Conservation (phyloP, 164 flowering plant genomes). For the Malania oleifera region DNA sequence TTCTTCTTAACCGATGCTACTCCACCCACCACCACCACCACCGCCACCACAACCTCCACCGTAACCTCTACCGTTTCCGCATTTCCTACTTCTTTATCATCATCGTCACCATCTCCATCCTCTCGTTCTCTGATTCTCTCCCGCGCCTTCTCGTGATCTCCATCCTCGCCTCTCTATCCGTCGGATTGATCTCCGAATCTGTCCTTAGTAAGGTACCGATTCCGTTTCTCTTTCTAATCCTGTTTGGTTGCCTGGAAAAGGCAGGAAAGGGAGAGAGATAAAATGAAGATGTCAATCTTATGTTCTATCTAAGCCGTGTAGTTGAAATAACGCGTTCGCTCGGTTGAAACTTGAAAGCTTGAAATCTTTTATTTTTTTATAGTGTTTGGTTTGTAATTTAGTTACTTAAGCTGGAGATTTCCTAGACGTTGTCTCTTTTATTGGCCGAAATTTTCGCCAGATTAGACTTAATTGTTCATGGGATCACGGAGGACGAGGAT, state of each 20-base stretch:
- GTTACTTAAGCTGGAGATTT: too few species aligned
- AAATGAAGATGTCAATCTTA: too few species aligned
- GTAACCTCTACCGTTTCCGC: background rate
- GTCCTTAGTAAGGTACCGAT: background rate
- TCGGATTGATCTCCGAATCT: background rate
- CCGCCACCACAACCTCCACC: too few species aligned
- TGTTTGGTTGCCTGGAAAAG: conserved; percentile 4
- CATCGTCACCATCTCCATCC: background rate
- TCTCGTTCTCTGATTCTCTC: background rate
- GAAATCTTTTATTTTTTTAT: too few species aligned
- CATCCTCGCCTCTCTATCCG: background rate
- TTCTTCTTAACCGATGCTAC: conserved; percentile 13
- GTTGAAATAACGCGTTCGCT: background rate
- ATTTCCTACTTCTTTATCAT: background rate
- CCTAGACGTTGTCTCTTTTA: too few species aligned
- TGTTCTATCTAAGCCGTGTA: too few species aligned
- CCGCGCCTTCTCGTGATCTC: background rate
- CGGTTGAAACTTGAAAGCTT: too few species aligned
- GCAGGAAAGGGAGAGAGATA: too few species aligned
- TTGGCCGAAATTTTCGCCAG: too few species aligned
- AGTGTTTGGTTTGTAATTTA: too few species aligned
- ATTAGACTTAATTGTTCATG: too few species aligned
- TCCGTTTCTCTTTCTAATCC: background rate
- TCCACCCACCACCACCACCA: background rate
- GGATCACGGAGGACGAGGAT: too few species aligned